Percentiles rank a stretch among this genome's conserved stretches.
These are phyloP conservation scores for Lactuca sativa DNA, from an alignment of 129 eudicot species.

Conservation along the genomic window DNA sequence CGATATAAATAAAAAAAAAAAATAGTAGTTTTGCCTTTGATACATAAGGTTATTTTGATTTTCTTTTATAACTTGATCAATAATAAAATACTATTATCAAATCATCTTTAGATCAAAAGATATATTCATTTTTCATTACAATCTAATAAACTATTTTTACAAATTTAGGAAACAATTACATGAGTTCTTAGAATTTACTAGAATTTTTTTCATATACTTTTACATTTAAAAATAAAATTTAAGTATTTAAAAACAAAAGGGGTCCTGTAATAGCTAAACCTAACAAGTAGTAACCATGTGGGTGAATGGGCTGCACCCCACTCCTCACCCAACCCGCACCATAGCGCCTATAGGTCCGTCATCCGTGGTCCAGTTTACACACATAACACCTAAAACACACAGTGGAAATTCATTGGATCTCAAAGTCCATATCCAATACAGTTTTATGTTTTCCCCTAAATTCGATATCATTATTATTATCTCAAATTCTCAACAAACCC, in stretches of 20 bases:
- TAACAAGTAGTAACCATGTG: constrained; percentile 3
- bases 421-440: constrained; percentile 67
- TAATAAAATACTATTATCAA: too few relatives aligned
- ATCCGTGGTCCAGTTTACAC: constrained; percentile 17
- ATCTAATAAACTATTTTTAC: too few relatives aligned
- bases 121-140: too few relatives aligned
- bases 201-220: too few relatives aligned
- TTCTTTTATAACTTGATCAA: too few relatives aligned
- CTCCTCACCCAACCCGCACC: background rate
- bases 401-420: constrained; percentile 40
- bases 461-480: constrained; percentile 2
- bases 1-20: too few relatives aligned
- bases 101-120: too few relatives aligned
- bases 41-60: too few relatives aligned
- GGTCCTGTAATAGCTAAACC: constrained; percentile 6
- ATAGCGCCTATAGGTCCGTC: constrained; percentile 21
- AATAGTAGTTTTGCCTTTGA: too few relatives aligned
- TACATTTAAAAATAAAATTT: background rate
- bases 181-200: too few relatives aligned
- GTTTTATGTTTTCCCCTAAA: constrained; percentile 32
- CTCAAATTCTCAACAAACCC: constrained; percentile 23
- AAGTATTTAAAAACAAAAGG: background rate
- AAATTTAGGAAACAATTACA: too few relatives aligned
- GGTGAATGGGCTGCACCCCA: constrained; percentile 33
- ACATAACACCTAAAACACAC: constrained; percentile 1